A percentile compares a stretch with the other conserved stretches of the same genome.
Evolutionary conservation across 176 grass and related monocot genomes (phyloP).

Genomic region (Pharus latifolius): DNA sequence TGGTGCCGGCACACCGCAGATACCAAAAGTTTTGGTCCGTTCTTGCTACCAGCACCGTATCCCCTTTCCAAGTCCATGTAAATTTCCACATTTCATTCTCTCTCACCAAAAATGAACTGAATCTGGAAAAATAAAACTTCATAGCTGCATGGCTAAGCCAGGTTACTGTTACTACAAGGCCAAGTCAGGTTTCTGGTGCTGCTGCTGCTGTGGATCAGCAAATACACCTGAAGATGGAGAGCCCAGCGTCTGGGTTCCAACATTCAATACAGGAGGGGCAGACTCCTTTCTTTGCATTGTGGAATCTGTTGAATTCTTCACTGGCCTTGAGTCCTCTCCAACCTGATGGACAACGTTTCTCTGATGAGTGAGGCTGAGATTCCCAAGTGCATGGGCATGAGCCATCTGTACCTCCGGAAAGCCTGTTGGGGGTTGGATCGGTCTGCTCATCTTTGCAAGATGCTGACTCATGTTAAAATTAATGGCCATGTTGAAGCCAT

Average conservation of each 20-base stretch:
- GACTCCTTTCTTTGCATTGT: neutral
- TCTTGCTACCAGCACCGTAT: neutral
- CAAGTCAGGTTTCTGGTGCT: conserved; percentile 13
- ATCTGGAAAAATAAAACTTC: conserved; percentile 9
- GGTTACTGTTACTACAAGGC: neutral
- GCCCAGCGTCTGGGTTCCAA: conserved; percentile 13
- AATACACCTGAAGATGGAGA: conserved; percentile 11
- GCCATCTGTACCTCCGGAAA: conserved; percentile 4
- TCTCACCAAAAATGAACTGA: neutral
- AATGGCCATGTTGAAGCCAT: neutral
- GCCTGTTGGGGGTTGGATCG: neutral
- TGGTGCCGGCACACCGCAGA: neutral
- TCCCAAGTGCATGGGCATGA: conserved; percentile 20
- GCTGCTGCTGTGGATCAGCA: conserved; percentile 5
- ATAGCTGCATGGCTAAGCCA: conserved; percentile 47
- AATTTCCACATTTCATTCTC: neutral
- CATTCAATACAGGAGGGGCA: conserved; percentile 24
- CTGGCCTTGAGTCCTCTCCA: neutral
- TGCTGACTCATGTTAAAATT: neutral
- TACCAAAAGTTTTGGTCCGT: neutral
- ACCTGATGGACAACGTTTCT: neutral
- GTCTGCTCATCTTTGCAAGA: neutral
- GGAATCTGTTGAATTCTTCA: neutral
- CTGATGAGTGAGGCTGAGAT: neutral
- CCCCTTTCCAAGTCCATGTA: neutral